These are phyloP conservation scores for Penicillium glabrum DNA, from an alignment of 2,329 filamentous ascomycete species.

Conservation along the genomic window DNA sequence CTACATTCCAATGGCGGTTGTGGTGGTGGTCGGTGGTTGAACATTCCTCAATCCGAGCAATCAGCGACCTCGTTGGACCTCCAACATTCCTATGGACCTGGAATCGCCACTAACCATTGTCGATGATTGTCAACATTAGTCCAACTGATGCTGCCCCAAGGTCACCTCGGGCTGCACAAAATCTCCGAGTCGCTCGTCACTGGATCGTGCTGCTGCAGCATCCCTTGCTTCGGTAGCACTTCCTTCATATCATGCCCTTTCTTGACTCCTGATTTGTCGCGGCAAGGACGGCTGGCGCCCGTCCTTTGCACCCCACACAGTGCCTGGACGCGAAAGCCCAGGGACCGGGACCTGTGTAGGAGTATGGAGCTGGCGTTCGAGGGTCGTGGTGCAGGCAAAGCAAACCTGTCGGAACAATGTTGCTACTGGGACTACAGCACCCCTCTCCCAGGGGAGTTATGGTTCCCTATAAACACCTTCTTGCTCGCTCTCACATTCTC, in stretches of 20 bases:
- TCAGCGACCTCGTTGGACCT: conserved; percentile 23
- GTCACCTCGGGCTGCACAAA: conserved; percentile 29
- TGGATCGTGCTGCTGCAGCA: conserved; percentile 34
- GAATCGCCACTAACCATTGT: conserved; percentile 31
- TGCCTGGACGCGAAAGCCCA: conserved; percentile 31
- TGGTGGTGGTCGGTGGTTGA: conserved; percentile 21
- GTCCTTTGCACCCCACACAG: conserved; percentile 29
- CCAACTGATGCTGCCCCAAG: conserved; percentile 15
- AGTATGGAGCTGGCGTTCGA: conserved; percentile 38
- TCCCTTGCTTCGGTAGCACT: conserved; percentile 36
- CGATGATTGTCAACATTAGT: conserved; percentile 25
- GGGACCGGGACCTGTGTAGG: conserved; percentile 30
- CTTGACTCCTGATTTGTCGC: conserved; percentile 40
- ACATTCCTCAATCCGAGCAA: conserved; percentile 32
- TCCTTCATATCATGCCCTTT: conserved; percentile 34
- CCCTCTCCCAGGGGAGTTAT: conserved; percentile 32
- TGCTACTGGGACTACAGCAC: conserved; percentile 30
- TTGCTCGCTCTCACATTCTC: conserved; percentile 45
- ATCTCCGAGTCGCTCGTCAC: conserved; percentile 37
- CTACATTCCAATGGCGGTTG: conserved; percentile 34
- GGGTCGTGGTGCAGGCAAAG: conserved; percentile 33
- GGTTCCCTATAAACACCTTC: conserved; percentile 44
- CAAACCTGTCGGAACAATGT: conserved; percentile 37
- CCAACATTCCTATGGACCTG: conserved; percentile 33
- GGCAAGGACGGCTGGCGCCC: conserved; percentile 32